Base-by-base conservation (phyloP, 1,284 basidiomycete species). In the Anthracocystis panici-leucophaei region DNA sequence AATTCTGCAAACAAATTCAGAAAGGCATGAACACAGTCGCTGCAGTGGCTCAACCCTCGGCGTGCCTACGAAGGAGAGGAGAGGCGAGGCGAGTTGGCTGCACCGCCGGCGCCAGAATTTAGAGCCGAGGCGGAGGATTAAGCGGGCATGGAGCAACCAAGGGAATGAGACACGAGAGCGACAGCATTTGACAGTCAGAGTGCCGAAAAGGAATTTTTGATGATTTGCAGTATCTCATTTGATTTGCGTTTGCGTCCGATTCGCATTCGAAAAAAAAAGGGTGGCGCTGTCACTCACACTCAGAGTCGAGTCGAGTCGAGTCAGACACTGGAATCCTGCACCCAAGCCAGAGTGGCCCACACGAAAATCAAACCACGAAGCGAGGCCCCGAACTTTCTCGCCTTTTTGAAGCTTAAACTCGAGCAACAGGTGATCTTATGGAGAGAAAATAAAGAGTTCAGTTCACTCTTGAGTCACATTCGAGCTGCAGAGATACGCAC, bases 241-340 rank as follows among this genome's bases (percentile, higher is more conserved):
- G 44, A 46, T 46, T 46, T 46, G 44, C 44, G 44, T 46, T 27
- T 46, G 44, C 21, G 44, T 46, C 44, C 44, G 44, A 27, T 46
- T 25, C 16, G 44, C 44, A 46, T 27, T 46, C 20, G 20, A 46
- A 46, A 46, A 42, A 46, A 25, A 27, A 25, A 12, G 44, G 44
- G 11, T 46, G 21, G 21, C 21, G 42, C 42, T 45, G 23, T 46
- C 44, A 46, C 35, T 38, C 35, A 38, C 35, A 16, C 35, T 38
- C 33, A 33, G 8, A 33, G 33, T 8, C 33, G 33, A 33, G 33
- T 14, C 35, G 35, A 38, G 35, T 14, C 14, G 35, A 45, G 21
- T 25, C 5, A 2, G 44, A 46, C 23, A 46, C 44, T 46, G 44
- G 25, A 46, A 27, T 18, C 25, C 9, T 46, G 44, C 44, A 27